A percentile compares a stretch with the other conserved stretches of the same genome.
Conservation (phyloP, 768 basidiomycete genomes). For the Inosperma sp. region DNA sequence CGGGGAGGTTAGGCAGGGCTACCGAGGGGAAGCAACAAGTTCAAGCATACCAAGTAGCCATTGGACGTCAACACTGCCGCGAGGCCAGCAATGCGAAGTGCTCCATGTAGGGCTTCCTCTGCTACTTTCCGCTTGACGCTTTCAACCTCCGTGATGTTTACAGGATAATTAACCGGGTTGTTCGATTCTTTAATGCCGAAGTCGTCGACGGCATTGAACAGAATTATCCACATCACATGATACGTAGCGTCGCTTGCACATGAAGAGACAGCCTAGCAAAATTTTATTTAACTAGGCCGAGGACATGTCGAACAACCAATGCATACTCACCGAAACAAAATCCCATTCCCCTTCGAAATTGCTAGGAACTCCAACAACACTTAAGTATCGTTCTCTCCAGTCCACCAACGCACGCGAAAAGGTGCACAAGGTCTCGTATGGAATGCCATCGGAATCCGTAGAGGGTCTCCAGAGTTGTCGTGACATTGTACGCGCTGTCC, state of each 20-base stretch:
- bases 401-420: constrained; percentile 55
- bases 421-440: constrained; percentile 54
- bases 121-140: constrained; percentile 62
- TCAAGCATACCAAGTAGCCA: constrained; percentile 68
- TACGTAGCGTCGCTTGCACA: constrained; percentile 86
- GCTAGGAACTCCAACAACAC: constrained; percentile 78
- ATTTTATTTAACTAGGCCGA: constrained; percentile 9
- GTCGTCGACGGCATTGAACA: constrained; percentile 80
- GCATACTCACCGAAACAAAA: constrained; percentile 58
- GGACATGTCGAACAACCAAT: constrained; percentile 4
- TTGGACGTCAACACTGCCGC: constrained; percentile 81
- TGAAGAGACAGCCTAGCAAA: constrained; percentile 42
- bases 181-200: constrained; percentile 78
- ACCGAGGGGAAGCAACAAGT: constrained; percentile 7
- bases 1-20: constrained; percentile 2
- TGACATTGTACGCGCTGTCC: constrained; percentile 78
- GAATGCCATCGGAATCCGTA: constrained; percentile 73
- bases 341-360: constrained; percentile 87
- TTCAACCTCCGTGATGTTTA: constrained; percentile 50
- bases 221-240: constrained; percentile 86
- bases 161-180: constrained; percentile 32
- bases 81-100: constrained; percentile 84
- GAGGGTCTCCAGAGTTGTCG: constrained; percentile 75
- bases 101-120: constrained; percentile 81
- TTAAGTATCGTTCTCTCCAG: constrained; percentile 76